Conservation (phyloP, 2,329 filamentous ascomycete species). For the Epichloe festucae region DNA sequence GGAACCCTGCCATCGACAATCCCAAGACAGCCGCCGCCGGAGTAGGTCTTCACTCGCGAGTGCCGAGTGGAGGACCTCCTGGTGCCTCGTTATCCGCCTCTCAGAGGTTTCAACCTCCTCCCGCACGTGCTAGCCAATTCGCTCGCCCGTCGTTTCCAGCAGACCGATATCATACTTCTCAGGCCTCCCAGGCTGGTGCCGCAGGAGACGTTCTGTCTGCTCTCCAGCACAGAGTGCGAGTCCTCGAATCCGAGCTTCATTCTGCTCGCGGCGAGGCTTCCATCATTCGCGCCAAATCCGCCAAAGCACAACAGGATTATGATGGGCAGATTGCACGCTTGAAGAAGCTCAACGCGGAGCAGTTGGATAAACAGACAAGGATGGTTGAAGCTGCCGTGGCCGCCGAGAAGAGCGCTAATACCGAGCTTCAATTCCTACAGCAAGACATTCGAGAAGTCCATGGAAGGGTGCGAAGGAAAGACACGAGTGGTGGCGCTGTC, state of each 20-base stretch:
- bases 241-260: conserved; percentile 42
- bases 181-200: conserved; percentile 14
- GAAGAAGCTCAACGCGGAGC: conserved; percentile 50
- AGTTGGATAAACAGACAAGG: conserved; percentile 48
- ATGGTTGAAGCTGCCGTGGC: conserved; percentile 51
- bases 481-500: conserved; percentile 15
- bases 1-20: conserved; percentile 23
- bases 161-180: conserved; percentile 12
- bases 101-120: conserved; percentile 17
- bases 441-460: conserved; percentile 54
- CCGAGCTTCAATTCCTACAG: conserved; percentile 59
- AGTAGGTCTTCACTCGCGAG: conserved; percentile 8
- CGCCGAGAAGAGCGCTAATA: conserved; percentile 51
- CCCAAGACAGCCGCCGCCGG: conserved; percentile 10
- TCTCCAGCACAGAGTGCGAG: conserved; percentile 38
- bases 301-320: conserved; percentile 47
- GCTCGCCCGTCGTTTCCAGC: conserved; percentile 21
- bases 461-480: conserved; percentile 35
- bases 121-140: conserved; percentile 28
- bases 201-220: conserved; percentile 27
- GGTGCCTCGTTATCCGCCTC: conserved; percentile 16
- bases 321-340: conserved; percentile 49
- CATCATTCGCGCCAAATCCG: conserved; percentile 59
- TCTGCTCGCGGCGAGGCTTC: conserved; percentile 59
- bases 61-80: conserved; percentile 7